Conservation (phyloP, 192 early-diverging fungal species). For the Geranomyces michiganensis region DNA sequence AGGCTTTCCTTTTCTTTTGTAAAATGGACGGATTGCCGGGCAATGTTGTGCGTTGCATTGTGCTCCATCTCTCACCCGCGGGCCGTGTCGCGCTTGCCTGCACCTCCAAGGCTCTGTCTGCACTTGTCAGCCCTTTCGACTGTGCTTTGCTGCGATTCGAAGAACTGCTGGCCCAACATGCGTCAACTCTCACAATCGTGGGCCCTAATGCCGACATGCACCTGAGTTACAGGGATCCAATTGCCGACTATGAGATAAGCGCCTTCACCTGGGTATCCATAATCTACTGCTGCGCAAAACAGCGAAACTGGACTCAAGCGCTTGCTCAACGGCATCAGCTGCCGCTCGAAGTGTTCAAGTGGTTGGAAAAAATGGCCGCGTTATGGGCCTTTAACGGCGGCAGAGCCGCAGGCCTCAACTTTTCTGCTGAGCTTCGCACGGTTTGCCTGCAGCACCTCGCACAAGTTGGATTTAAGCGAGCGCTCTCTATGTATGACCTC, state of each 20-base stretch:
- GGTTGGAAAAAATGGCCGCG: neutral
- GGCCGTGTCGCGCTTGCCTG: too few relatives aligned
- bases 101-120: too few relatives aligned
- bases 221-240: neutral
- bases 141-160: too few relatives aligned
- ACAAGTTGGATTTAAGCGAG: neutral
- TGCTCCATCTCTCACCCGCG: too few relatives aligned
- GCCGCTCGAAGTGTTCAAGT: neutral
- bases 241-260: neutral
- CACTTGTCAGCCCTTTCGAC: too few relatives aligned
- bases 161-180: too few relatives aligned
- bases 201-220: too few relatives aligned
- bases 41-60: too few relatives aligned
- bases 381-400: neutral
- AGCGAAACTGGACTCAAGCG: neutral
- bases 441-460: neutral
- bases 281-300: neutral
- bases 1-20: too few relatives aligned
- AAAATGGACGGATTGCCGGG: too few relatives aligned
- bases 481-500: too few relatives aligned
- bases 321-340: neutral
- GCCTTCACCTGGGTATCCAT: conserved; percentile 7
- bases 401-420: neutral
- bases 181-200: too few relatives aligned
- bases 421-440: neutral